These are phyloP conservation scores for Pleurotus eryngii DNA, from an alignment of 768 basidiomycete species.

Conservation along the genomic window DNA sequence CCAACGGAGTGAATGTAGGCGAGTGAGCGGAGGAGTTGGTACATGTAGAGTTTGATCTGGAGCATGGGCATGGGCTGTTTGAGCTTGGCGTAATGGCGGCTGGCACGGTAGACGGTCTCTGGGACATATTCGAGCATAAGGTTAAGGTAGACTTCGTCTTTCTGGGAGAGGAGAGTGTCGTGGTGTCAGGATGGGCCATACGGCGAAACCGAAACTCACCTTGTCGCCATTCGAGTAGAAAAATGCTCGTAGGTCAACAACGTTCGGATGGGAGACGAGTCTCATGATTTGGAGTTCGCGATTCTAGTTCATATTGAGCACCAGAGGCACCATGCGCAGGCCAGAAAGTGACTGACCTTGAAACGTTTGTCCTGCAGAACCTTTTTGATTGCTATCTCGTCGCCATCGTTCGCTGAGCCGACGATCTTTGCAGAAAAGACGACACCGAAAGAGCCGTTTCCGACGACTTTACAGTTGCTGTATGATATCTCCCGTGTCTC, in stretches of 20 bases:
- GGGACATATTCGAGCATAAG: slow-evolving; percentile 99
- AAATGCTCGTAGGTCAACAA: slow-evolving; percentile 95
- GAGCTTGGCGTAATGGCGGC: slow-evolving; percentile 98
- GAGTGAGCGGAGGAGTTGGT: slow-evolving; percentile 95
- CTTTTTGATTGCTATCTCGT: slow-evolving; percentile 99
- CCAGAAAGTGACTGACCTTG: slow-evolving; percentile 64
- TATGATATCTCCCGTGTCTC: slow-evolving; percentile 87
- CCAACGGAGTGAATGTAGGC: slow-evolving; percentile 99
- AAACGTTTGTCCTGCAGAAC: slow-evolving; percentile 99
- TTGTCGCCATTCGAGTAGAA: slow-evolving; percentile 99
- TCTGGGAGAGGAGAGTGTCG: slow-evolving; percentile 46
- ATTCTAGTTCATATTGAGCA: slow-evolving; percentile 56
- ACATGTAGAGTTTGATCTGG: slow-evolving; percentile 99
- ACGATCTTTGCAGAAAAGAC: slow-evolving; percentile 95
- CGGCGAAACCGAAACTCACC: slow-evolving; percentile 40
- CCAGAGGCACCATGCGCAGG: neutral
- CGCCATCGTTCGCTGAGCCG: slow-evolving; percentile 55
- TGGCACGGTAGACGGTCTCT: slow-evolving; percentile 98
- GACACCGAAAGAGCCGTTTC: slow-evolving; percentile 98
- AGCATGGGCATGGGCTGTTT: slow-evolving; percentile 99
- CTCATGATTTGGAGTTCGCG: slow-evolving; percentile 99
- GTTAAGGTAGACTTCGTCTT: slow-evolving; percentile 99
- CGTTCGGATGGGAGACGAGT: slow-evolving; percentile 94
- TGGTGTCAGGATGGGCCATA: slow-evolving; percentile 10
- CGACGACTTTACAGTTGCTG: slow-evolving; percentile 97